Base-by-base conservation (phyloP, 768 basidiomycete species). In the Leccinum obscurum region DNA sequence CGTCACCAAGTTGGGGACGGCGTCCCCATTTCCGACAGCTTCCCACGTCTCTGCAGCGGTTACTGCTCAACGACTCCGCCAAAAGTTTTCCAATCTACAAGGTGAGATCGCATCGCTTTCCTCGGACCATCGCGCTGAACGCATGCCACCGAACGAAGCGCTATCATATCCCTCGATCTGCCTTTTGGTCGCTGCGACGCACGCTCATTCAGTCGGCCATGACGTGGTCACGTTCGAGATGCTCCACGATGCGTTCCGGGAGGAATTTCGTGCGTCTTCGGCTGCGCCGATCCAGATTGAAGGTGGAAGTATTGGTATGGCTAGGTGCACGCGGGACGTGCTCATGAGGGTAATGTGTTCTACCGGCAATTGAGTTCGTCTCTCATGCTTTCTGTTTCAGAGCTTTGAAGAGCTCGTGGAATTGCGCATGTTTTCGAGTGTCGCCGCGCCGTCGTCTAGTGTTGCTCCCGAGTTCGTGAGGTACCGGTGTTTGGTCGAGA, bases 201-300 rank as follows among this genome's bases (percentile, higher is more conserved):
- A 97, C 68, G 80, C 86, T 4, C 77, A 85, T 26, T 87, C 86
- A 10, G 84, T 85, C 6, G 95, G 95, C 0, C 88, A 94, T 60
- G 80, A 89, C 20, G 76, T 77, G 14, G 87, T 97, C 74, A 98
- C 92, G 32, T 96, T 98, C 69, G 93, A 95, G 67, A 93, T 95
- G 87, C 82, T 96, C 8, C 82, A 89, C 62, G 90, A 92, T 55
- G 79, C 81, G 34, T 94, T 95, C 70, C 84, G 85, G 22, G 83
- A 87, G 62, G 89, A 92, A 73, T 81, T 90, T 20, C 85, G 88
- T 22, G 80, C 85, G 22, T 89, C 90, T 6, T 79, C 81, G 10
- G 83, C 87, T 8, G 90, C 90, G 0, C 92, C 92, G 1, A 83
- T 93, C 20, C 86, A 88, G 55, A 71, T 92, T 48, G 84, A 85